Evolutionary conservation across 2,329 filamentous ascomycete species (phyloP).

Genomic region (Lojkania enalia): DNA sequence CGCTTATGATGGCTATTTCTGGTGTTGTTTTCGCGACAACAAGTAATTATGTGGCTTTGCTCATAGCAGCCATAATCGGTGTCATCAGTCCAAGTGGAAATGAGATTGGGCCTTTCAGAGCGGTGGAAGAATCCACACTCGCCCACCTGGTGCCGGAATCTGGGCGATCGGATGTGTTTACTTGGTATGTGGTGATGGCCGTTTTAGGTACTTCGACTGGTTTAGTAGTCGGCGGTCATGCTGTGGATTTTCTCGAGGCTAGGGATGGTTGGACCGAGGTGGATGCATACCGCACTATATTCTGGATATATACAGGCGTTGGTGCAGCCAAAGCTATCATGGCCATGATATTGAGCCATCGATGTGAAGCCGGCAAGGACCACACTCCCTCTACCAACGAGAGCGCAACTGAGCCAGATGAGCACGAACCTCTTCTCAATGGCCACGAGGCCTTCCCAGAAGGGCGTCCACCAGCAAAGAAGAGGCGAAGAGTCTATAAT

Average conservation of each 20-base stretch:
- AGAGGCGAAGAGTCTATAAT: slow-evolving; percentile 15
- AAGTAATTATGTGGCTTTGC: slow-evolving; percentile 34
- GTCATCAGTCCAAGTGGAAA: slow-evolving; percentile 46
- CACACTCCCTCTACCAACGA: slow-evolving; percentile 8
- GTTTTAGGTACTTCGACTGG: slow-evolving; percentile 42
- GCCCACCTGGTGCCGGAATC: slow-evolving; percentile 38
- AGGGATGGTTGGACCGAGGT: slow-evolving; percentile 41
- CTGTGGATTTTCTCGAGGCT: slow-evolving; percentile 38
- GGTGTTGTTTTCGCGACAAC: slow-evolving; percentile 42
- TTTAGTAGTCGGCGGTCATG: slow-evolving; percentile 40
- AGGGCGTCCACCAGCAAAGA: slow-evolving; percentile 18
- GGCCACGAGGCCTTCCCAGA: slow-evolving; percentile 7
- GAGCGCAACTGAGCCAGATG: slow-evolving; percentile 10
- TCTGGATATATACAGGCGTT: slow-evolving; percentile 49
- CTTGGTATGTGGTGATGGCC: slow-evolving; percentile 47
- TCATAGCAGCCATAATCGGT: slow-evolving; percentile 42
- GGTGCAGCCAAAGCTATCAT: slow-evolving; percentile 45
- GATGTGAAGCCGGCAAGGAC: slow-evolving; percentile 39
- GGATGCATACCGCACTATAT: slow-evolving; percentile 46
- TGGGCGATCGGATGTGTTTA: slow-evolving; percentile 42
- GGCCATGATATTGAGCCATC: slow-evolving; percentile 43
- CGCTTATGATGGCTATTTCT: slow-evolving; percentile 39
- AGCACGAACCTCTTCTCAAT: slow-evolving; percentile 33
- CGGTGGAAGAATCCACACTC: slow-evolving; percentile 45
- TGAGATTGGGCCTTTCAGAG: slow-evolving; percentile 48